These are phyloP conservation scores for Magnolia kwangsiensis DNA, from an alignment of 164 flowering plant genomes.

Conservation along the genomic window DNA sequence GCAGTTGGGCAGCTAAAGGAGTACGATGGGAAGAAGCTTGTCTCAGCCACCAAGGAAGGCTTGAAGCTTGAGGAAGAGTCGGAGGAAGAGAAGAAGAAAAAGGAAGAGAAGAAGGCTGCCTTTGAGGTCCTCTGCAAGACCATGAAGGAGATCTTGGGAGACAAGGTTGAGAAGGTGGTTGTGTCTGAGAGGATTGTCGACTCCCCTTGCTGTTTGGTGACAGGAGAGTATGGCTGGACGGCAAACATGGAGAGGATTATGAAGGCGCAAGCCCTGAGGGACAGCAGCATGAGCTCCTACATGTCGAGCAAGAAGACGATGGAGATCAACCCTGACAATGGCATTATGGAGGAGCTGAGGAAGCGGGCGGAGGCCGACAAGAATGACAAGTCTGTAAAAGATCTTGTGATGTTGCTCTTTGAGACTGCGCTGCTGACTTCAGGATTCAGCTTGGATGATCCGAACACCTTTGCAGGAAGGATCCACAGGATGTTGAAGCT, in stretches of 20 bases:
- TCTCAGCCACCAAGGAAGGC: conserved; percentile 68
- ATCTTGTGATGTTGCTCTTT: conserved; percentile 48
- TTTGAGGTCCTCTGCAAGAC: conserved; percentile 57
- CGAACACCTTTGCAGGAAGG: conserved; percentile 49
- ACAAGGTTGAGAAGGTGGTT: conserved; percentile 61
- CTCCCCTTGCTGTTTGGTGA: conserved; percentile 67
- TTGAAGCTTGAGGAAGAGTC: conserved; percentile 53
- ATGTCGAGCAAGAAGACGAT: conserved; percentile 77
- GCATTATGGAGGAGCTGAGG: conserved; percentile 69
- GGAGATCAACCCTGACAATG: conserved; percentile 70
- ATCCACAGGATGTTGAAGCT: conserved; percentile 66
- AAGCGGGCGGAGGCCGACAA: conserved; percentile 62
- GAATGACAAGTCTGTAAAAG: conserved; percentile 67
- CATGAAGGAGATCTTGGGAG: conserved; percentile 60
- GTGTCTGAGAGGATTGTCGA: conserved; percentile 64
- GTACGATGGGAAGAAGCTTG: conserved; percentile 71
- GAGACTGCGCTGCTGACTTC: conserved; percentile 62
- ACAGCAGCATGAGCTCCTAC: conserved; percentile 54
- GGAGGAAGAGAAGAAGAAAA: conserved; percentile 57
- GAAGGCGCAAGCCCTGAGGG: conserved; percentile 66
- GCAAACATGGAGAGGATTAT: conserved; percentile 76
- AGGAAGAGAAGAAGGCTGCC: conserved; percentile 45
- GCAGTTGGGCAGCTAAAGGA: conserved; percentile 63
- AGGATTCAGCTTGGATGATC: conserved; percentile 64
- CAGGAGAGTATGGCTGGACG: conserved; percentile 73